Conservation (phyloP, 129 eudicot species). For the Tagetes erecta region DNA sequence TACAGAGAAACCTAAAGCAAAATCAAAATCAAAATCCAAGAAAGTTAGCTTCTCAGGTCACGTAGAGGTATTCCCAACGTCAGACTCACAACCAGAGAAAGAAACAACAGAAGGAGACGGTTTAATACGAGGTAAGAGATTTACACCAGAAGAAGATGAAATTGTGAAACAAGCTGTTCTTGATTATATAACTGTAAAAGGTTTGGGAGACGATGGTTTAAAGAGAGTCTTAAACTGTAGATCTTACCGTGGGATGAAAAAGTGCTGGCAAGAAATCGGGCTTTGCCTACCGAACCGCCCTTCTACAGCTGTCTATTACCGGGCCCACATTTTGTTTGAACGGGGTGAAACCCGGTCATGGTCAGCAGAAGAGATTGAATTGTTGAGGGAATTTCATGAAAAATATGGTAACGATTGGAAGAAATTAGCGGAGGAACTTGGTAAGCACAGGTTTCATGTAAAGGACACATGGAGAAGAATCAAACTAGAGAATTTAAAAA, state of each 20-base stretch:
- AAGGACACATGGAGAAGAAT: constrained; percentile 22
- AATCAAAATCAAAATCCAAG: constrained; percentile 9
- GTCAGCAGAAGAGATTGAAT: constrained; percentile 15
- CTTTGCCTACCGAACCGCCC: constrained; percentile 18
- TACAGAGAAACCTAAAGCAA: constrained; percentile 10
- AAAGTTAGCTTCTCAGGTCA: constrained; percentile 10
- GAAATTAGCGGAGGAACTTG: constrained; percentile 1
- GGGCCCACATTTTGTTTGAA: constrained; percentile 21
- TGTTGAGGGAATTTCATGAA: not conserved
- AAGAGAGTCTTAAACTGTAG: constrained; percentile 15
- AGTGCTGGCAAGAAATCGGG: constrained; percentile 18
- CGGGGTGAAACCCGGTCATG: constrained; percentile 15
- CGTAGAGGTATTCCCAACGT: not conserved
- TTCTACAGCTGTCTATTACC: not conserved
- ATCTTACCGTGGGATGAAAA: not conserved
- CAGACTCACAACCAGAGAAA: not conserved
- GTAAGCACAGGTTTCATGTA: constrained; percentile 19
- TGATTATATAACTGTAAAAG: not conserved
- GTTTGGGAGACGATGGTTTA: constrained; percentile 17
- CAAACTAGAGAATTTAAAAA: not conserved
- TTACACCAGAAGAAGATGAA: constrained; percentile 25
- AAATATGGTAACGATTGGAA: constrained; percentile 15
- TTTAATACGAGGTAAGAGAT: constrained; percentile 22
- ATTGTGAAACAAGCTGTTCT: constrained; percentile 16
- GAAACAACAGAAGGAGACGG: not conserved